Percentiles rank a stretch among this genome's conserved stretches.
Conservation (phyloP, 2,329 filamentous ascomycete species). For the Stagonosporopsis tanaceti region DNA sequence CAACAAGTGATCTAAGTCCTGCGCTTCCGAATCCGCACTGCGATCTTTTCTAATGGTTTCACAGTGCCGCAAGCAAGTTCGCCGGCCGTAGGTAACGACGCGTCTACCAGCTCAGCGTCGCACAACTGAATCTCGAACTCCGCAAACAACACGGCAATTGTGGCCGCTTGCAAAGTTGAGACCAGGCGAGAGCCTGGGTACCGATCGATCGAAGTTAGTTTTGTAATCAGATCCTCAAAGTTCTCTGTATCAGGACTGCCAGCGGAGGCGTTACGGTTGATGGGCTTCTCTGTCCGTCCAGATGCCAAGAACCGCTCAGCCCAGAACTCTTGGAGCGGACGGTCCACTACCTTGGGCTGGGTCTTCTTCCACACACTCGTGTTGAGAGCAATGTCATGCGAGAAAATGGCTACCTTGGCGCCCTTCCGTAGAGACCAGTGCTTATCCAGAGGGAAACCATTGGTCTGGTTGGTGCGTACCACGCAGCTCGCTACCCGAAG, state of each 20-base stretch:
- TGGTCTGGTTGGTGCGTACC: constrained; percentile 17
- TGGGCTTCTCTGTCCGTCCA: constrained; percentile 4
- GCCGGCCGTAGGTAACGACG: constrained; percentile 24
- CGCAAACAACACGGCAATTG: constrained; percentile 32
- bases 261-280: constrained; percentile 1
- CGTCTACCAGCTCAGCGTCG: constrained; percentile 30
- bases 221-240: constrained; percentile 26
- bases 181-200: constrained; percentile 24
- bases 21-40: constrained; percentile 38
- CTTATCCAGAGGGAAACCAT: constrained; percentile 31
- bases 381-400: constrained; percentile 37
- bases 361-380: constrained; percentile 32
- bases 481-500: constrained; percentile 28
- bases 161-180: constrained; percentile 31
- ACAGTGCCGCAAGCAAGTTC: constrained; percentile 33
- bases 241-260: background rate
- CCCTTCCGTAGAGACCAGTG: constrained; percentile 32
- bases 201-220: constrained; percentile 24
- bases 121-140: constrained; percentile 41
- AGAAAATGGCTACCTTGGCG: constrained; percentile 29
- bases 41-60: constrained; percentile 29
- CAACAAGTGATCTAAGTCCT: background rate
- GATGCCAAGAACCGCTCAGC: constrained; percentile 35
- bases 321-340: constrained; percentile 39
- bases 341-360: constrained; percentile 24